A percentile compares a stretch with the other conserved stretches of the same genome.
These are phyloP conservation scores for Aspergillus floridensis DNA, from an alignment of 2,329 filamentous ascomycete genomes.

Conservation along the genomic window DNA sequence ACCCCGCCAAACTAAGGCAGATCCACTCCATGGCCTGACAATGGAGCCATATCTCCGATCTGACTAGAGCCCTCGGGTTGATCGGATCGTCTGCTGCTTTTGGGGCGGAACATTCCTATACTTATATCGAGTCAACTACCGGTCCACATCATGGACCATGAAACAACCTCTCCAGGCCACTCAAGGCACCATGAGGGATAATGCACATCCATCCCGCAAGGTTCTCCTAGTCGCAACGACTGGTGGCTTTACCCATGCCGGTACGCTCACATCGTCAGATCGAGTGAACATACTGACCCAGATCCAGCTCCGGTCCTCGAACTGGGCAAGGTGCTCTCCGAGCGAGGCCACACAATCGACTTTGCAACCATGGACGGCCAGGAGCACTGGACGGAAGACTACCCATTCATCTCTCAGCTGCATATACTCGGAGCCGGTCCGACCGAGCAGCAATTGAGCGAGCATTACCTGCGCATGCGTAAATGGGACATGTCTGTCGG, in stretches of 20 bases:
- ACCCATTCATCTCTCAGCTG: constrained; percentile 31
- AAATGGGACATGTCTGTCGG: constrained; percentile 34
- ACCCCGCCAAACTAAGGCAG: not conserved
- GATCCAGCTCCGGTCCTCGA: constrained; percentile 37
- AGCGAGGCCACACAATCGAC: constrained; percentile 37
- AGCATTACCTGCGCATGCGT: constrained; percentile 39
- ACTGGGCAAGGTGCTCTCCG: constrained; percentile 33
- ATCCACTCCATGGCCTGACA: not conserved
- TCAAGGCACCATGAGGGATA: not conserved
- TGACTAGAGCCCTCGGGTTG: too few species aligned
- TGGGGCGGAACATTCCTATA: not conserved
- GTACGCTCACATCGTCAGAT: constrained; percentile 9
- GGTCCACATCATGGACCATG: too few species aligned
- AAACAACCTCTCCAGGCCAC: too few species aligned
- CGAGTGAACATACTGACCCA: not conserved
- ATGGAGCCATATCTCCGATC: not conserved
- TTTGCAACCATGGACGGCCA: constrained; percentile 42
- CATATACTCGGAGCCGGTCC: constrained; percentile 33
- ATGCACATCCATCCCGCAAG: constrained; percentile 17
- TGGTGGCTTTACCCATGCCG: constrained; percentile 40
- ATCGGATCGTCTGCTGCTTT: too few species aligned
- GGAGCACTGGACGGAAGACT: constrained; percentile 32
- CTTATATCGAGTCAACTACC: not conserved
- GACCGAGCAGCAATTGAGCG: constrained; percentile 28
- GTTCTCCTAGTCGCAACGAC: constrained; percentile 37